These are phyloP conservation scores for Oryza punctata DNA, from an alignment of 176 grass and related monocot genomes.

Conservation along the genomic window DNA sequence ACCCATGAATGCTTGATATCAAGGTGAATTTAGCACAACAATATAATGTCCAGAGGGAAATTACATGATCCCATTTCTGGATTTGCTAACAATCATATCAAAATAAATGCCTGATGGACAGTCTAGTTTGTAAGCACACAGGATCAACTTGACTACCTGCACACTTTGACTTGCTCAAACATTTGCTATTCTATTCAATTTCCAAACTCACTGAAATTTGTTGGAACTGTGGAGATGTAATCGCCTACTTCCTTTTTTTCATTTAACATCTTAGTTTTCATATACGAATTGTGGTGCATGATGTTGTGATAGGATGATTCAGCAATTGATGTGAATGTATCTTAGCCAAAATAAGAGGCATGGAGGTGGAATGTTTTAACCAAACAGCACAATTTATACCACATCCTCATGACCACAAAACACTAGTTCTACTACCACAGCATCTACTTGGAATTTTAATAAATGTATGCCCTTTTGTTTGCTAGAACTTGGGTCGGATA, in stretches of 20 bases:
- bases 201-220: not conserved
- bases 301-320: not conserved
- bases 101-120: not conserved
- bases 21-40: not conserved
- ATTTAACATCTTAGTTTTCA: not conserved
- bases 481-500: not conserved
- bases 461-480: not conserved
- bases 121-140: not conserved
- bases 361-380: not conserved
- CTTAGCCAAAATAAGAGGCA: not conserved
- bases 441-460: not conserved
- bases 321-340: not conserved
- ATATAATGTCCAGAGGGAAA: not conserved
- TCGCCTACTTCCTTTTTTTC: not conserved
- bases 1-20: conserved; percentile 28
- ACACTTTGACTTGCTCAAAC: not conserved
- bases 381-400: not conserved
- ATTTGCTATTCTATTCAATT: not conserved
- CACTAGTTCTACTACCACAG: not conserved
- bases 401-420: not conserved
- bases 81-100: not conserved
- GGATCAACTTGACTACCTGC: not conserved
- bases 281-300: not conserved
- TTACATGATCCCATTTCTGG: not conserved
- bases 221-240: not conserved